Evolutionary conservation across 2,329 filamentous ascomycete species (phyloP).

Genomic region (Mycosphaerella sp.): DNA sequence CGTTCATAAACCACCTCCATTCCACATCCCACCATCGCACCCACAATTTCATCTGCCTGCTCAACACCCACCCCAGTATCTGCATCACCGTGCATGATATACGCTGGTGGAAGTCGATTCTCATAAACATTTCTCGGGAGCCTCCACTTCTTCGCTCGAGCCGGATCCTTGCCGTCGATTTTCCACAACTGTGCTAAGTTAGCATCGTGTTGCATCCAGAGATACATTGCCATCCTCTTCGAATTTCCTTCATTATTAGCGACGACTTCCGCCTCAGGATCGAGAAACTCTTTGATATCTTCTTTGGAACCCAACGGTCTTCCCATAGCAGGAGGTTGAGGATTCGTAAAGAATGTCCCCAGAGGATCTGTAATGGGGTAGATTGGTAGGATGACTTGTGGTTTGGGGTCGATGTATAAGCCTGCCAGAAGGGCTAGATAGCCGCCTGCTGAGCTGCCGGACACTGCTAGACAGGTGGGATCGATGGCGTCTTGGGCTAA

Average conservation of each 20-base stretch:
- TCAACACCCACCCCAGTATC: constrained; percentile 29
- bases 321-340: constrained; percentile 25
- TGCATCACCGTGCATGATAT: constrained; percentile 29
- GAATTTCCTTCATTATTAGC: constrained; percentile 21
- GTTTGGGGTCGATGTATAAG: constrained; percentile 31
- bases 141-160: constrained; percentile 23
- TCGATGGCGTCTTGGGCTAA: constrained; percentile 20
- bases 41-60: constrained; percentile 30
- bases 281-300: constrained; percentile 21
- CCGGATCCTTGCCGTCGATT: constrained; percentile 15
- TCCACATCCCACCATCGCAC: constrained; percentile 26
- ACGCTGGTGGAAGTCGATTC: constrained; percentile 23
- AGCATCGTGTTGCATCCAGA: constrained; percentile 28
- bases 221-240: constrained; percentile 24
- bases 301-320: constrained; percentile 13
- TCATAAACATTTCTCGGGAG: constrained; percentile 26
- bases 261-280: constrained; percentile 22
- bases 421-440: constrained; percentile 31
- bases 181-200: constrained; percentile 26
- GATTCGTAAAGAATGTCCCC: constrained; percentile 29
- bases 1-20: constrained; percentile 28
- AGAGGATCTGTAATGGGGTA: constrained; percentile 33
- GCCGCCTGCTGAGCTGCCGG: constrained; percentile 30
- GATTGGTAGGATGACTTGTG: constrained; percentile 29
- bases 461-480: constrained; percentile 25